Evolutionary conservation across 2,329 filamentous ascomycete genomes (phyloP).

Genomic region (Exserohilum turcica): DNA sequence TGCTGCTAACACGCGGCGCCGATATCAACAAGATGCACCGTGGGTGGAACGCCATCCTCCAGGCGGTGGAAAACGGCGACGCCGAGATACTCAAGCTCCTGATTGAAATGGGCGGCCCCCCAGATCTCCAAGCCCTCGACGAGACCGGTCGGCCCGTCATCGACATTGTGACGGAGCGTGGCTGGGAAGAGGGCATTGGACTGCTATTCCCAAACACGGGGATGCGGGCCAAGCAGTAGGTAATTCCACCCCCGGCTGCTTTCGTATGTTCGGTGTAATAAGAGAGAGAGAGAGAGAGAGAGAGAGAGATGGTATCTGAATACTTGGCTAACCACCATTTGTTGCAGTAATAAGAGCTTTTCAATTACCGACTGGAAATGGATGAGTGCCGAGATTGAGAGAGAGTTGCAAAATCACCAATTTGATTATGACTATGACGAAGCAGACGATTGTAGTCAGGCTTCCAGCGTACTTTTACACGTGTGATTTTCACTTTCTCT

Average conservation of each 20-base stretch:
- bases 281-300: neutral
- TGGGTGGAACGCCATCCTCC: conserved; percentile 44
- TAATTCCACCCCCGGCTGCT: conserved; percentile 20
- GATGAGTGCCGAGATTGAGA: conserved; percentile 12
- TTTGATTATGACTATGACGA: conserved; percentile 9
- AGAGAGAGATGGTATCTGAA: neutral
- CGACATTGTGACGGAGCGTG: conserved; percentile 44
- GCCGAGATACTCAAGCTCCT: conserved; percentile 41
- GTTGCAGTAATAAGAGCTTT: conserved; percentile 12
- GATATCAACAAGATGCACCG: conserved; percentile 65
- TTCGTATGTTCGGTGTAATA: neutral
- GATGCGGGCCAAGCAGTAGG: conserved; percentile 31
- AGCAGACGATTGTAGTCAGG: conserved; percentile 15
- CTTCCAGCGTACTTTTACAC: conserved; percentile 11
- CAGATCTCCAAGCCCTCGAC: conserved; percentile 38
- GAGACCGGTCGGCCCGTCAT: conserved; percentile 38
- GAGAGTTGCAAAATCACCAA: conserved; percentile 2
- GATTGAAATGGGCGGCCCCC: conserved; percentile 42
- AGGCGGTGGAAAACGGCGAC: conserved; percentile 46
- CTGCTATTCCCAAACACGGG: conserved; percentile 38
- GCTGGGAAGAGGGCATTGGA: conserved; percentile 44
- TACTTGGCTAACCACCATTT: neutral
- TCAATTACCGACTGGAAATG: conserved; percentile 20
- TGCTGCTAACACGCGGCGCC: conserved; percentile 67
- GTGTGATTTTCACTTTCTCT: neutral